A percentile compares a stretch with the other conserved stretches of the same genome.
Evolutionary conservation across 495 filamentous ascomycete species (phyloP).

Genomic region (Aspergillus hancockii): DNA sequence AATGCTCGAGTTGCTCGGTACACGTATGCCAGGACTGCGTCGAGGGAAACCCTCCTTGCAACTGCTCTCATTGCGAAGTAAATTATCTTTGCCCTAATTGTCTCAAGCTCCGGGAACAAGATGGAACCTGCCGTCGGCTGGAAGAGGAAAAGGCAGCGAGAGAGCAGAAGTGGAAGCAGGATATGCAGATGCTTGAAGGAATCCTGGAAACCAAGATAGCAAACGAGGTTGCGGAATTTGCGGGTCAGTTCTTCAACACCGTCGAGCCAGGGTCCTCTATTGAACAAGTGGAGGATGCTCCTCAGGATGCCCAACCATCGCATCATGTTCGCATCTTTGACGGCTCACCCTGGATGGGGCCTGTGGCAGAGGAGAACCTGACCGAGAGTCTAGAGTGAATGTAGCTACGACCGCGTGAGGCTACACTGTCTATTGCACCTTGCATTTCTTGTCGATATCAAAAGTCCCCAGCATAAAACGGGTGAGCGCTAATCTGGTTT

Average conservation of each 20-base stretch:
- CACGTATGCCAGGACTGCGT: slow-evolving; percentile 59
- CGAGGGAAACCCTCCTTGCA: slow-evolving; percentile 46
- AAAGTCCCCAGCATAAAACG: background rate
- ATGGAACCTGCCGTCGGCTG: slow-evolving; percentile 43
- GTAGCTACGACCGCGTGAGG: background rate
- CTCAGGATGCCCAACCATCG: background rate
- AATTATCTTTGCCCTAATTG: slow-evolving; percentile 59
- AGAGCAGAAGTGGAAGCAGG: slow-evolving; percentile 47
- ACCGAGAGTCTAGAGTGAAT: background rate
- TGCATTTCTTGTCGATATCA: background rate
- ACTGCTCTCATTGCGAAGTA: slow-evolving; percentile 54
- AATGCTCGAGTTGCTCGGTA: slow-evolving; percentile 57
- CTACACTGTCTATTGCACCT: background rate
- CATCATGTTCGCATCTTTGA: slow-evolving; percentile 1
- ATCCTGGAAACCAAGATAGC: slow-evolving; percentile 46
- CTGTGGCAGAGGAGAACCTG: background rate
- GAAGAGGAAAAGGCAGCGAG: slow-evolving; percentile 44
- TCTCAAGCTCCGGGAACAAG: slow-evolving; percentile 41
- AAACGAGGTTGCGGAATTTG: slow-evolving; percentile 48
- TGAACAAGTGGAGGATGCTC: slow-evolving; percentile 10
- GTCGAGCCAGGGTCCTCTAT: slow-evolving; percentile 20
- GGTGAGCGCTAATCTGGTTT: background rate
- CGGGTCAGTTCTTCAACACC: slow-evolving; percentile 44
- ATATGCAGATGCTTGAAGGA: slow-evolving; percentile 44
- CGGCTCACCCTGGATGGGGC: slow-evolving; percentile 1